A percentile compares a stretch with the other conserved stretches of the same genome.
Evolutionary conservation across 352 stramenopile species (phyloP).

Genomic region (Pythium sukuiense): DNA sequence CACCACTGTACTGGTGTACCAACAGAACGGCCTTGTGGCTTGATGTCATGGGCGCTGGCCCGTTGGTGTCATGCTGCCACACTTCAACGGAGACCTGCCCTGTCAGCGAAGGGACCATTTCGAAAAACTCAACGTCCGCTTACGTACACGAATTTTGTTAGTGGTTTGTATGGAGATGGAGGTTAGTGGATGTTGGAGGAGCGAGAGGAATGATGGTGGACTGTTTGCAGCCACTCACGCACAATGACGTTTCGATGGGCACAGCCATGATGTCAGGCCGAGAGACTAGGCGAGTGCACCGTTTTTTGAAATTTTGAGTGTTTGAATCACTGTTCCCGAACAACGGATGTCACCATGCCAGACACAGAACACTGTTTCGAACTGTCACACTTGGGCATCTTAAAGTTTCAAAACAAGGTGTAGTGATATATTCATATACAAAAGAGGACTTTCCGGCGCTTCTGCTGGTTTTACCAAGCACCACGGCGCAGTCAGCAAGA

Average conservation of each 20-base stretch:
- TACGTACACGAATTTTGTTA: not conserved
- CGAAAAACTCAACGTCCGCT: conserved; percentile 1
- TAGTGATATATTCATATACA: not conserved
- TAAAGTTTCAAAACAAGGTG: conserved; percentile 7
- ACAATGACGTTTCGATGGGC: conserved; percentile 12
- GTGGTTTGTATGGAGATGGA: conserved; percentile 3
- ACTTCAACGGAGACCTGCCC: conserved; percentile 8
- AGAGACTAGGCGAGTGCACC: not conserved
- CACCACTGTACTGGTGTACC: no score
- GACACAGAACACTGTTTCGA: conserved; percentile 3
- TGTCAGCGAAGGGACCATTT: conserved; percentile 5
- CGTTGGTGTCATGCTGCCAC: conserved; percentile 16
- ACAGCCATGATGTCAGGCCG: conserved; percentile 25
- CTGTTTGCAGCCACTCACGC: not conserved
- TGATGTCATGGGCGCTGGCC: conserved; percentile 23
- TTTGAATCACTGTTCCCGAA: not conserved
- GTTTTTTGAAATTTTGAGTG: conserved; percentile 7
- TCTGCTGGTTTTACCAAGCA: not conserved
- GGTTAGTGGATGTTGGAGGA: conserved; percentile 19
- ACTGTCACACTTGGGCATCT: not conserved
- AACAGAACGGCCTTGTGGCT: conserved; percentile 1
- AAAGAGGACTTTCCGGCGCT: not conserved
- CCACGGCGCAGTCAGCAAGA: not conserved
- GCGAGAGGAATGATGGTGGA: not conserved
- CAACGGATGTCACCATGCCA: not conserved